Evolutionary conservation across 139 green algal species (phyloP).

Genomic region (Micromonas commoda): DNA sequence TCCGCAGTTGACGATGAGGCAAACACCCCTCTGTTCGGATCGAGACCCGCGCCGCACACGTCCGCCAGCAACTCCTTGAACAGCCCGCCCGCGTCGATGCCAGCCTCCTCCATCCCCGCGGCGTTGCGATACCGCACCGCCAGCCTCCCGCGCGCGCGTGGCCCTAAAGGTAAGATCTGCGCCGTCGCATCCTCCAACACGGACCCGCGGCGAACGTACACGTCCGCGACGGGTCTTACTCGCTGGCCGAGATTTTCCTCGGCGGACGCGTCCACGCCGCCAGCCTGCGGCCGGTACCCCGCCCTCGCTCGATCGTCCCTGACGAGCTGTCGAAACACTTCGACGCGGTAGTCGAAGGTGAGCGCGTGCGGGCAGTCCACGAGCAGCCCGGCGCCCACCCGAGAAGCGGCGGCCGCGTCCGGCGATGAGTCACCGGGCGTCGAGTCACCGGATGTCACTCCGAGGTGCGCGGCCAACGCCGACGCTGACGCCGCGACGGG

Average conservation of each 20-base stretch:
- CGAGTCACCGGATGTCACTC: too few relatives aligned
- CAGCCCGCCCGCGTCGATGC: slow-evolving; percentile 88
- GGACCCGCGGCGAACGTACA: neutral
- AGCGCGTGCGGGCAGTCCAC: slow-evolving; percentile 10
- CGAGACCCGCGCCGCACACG: slow-evolving; percentile 63
- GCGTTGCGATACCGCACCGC: slow-evolving; percentile 38
- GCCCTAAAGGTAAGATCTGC: neutral
- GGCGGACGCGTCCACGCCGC: neutral
- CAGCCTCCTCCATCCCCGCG: slow-evolving; percentile 64
- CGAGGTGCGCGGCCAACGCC: neutral
- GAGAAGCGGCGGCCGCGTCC: slow-evolving; percentile 21
- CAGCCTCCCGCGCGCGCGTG: neutral
- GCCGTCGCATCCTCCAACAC: slow-evolving; percentile 17
- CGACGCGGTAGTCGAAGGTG: slow-evolving; percentile 13
- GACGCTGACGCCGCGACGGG: neutral
- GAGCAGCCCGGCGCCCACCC: neutral
- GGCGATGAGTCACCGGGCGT: neutral
- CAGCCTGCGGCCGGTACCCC: neutral
- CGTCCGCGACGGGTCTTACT: neutral
- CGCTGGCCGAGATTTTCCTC: neutral
- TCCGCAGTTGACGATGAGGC: slow-evolving; percentile 57
- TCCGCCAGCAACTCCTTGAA: slow-evolving; percentile 94
- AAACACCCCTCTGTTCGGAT: slow-evolving; percentile 72
- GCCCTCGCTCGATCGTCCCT: neutral
- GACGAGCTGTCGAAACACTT: slow-evolving; percentile 26